Evolutionary conservation across 306 rosid genomes (phyloP).

Genomic region (Glycyrrhiza uralensis): DNA sequence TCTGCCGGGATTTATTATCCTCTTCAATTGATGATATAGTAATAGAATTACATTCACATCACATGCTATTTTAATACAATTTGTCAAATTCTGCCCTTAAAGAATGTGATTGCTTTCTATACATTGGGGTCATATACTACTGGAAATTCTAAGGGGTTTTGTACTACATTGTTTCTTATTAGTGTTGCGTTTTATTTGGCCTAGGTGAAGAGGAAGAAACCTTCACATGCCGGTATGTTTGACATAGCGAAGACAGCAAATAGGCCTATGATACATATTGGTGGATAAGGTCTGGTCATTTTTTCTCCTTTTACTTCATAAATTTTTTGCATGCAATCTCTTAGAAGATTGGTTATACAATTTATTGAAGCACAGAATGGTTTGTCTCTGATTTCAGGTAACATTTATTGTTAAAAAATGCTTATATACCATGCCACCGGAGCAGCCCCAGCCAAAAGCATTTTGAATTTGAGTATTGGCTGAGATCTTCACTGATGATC

Average conservation of each 20-base stretch:
- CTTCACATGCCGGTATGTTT: slow-evolving; percentile 94
- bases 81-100: neutral
- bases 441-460: neutral
- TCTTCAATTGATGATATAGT: neutral
- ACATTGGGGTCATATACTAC: neutral
- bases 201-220: slow-evolving; percentile 93
- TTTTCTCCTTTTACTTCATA: neutral
- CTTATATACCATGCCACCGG: neutral
- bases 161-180: neutral
- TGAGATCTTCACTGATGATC: neutral
- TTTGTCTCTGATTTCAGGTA: slow-evolving; percentile 22
- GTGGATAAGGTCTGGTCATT: slow-evolving; percentile 62
- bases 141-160: neutral
- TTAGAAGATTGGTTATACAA: neutral
- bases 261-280: slow-evolving; percentile 96
- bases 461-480: neutral
- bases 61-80: neutral
- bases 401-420: neutral
- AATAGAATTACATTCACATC: neutral
- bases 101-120: neutral
- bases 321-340: neutral
- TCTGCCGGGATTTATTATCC: neutral
- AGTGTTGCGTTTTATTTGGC: slow-evolving; percentile 5
- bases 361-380: neutral
- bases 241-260: slow-evolving; percentile 87